Base-by-base conservation (phyloP, 2,329 filamentous ascomycete genomes). In the Alternaria sp. region DNA sequence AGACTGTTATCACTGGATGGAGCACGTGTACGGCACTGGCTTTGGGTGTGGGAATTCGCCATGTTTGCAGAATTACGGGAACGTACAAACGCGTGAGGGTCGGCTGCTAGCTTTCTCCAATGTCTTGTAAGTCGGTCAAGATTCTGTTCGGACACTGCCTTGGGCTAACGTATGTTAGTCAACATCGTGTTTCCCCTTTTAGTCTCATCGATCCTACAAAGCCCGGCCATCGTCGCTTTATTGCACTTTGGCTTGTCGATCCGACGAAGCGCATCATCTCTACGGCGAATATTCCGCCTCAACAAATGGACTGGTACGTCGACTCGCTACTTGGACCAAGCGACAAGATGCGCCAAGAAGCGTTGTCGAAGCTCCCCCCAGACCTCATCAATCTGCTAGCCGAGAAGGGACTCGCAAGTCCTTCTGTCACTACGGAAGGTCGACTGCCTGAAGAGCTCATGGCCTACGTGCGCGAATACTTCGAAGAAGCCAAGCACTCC, bases 201-300 rank as follows among this genome's bases (percentile, higher is more conserved):
- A 65, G 77, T 13, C 80, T 88, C 10, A 70, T 71, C 26, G 85
- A 90, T 64, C 70, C 70, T 0, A 83, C 82, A 0, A 83, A 82
- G 59, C 82, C 85, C 0, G 88, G 88, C 3, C 85, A 89, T 69
- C 79, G 85, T 13, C 85, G 86, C 66, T 85, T 89, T 58, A 76
- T 90, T 0, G 85, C 85, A 0, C 79, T 90, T 43, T 90, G 85
- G 72, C 81, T 90, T 2, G 84, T 90, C 3, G 87, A 90, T 66
- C 88, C 88, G 0, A 70, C 83, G 28, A 69, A 78, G 6, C 82
- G 82, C 7, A 81, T 90, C 52, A 80, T 86, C 10, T 88, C 79
- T 3, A 86, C 83, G 0, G 80, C 81, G 0, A 85, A 87, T 60
- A 80, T 87, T 0, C 84, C 85, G 2, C 84, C 84, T 3, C 85